Percentiles rank a stretch among this genome's conserved stretches.
Conservation (phyloP, 2,329 filamentous ascomycete genomes). For the Ophiostoma populinum region DNA sequence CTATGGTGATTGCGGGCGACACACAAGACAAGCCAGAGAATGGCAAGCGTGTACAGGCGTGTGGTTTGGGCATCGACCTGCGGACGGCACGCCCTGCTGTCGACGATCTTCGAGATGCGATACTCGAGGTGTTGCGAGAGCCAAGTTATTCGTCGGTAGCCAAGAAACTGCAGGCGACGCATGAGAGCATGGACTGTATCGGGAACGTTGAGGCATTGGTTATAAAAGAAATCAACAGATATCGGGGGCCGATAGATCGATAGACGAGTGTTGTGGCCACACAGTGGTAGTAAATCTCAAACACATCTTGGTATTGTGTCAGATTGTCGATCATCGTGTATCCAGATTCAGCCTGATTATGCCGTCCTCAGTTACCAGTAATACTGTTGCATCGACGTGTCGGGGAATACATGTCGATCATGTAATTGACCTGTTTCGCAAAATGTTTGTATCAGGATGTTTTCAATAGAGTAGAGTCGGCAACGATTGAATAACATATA, state of each 20-base stretch:
- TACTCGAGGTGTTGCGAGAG: constrained; percentile 16
- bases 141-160: constrained; percentile 12
- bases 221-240: background rate
- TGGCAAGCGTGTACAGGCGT: constrained; percentile 17
- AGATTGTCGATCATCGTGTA: background rate
- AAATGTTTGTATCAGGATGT: background rate
- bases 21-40: constrained; percentile 26
- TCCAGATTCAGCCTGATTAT: constrained; percentile 1
- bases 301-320: background rate
- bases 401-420: background rate
- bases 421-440: background rate
- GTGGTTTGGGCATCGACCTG: constrained; percentile 19
- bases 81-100: constrained; percentile 14
- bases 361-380: background rate
- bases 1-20: constrained; percentile 23
- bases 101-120: constrained; percentile 15
- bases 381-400: background rate
- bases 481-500: too few relatives aligned
- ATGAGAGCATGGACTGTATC: constrained; percentile 17
- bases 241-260: too few relatives aligned
- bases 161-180: constrained; percentile 15
- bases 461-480: too few relatives aligned
- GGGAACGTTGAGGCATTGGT: constrained; percentile 14
- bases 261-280: too few relatives aligned
- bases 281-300: background rate